Percentiles rank a stretch among this genome's conserved stretches.
Conservation (phyloP, 2,329 filamentous ascomycete genomes). For the Botrytis medusae region DNA sequence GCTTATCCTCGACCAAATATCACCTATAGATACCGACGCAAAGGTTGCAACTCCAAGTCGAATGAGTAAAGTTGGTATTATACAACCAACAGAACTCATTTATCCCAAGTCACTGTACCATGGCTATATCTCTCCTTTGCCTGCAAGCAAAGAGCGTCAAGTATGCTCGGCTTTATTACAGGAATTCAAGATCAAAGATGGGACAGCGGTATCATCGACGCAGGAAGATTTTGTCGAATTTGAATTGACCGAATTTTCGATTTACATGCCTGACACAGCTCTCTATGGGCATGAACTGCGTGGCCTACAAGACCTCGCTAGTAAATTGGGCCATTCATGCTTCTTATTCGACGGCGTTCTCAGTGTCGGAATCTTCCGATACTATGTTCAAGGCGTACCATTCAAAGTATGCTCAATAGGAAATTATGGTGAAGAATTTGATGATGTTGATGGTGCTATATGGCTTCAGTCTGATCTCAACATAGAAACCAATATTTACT, state of each 20-base stretch:
- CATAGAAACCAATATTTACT: constrained; percentile 55
- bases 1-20: not conserved
- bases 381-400: constrained; percentile 55
- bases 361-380: constrained; percentile 42
- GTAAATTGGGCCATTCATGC: constrained; percentile 39
- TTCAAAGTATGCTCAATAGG: constrained; percentile 64
- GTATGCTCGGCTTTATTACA: constrained; percentile 26
- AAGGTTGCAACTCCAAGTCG: not conserved
- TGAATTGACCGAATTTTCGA: constrained; percentile 55
- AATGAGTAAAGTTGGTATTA: not conserved
- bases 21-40: not conserved
- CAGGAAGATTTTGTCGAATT: constrained; percentile 44
- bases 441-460: constrained; percentile 53
- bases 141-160: constrained; percentile 21
- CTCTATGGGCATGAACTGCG: constrained; percentile 51
- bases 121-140: constrained; percentile 25
- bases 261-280: constrained; percentile 48
- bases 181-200: constrained; percentile 1
- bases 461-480: constrained; percentile 62
- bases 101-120: constrained; percentile 27
- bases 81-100: constrained; percentile 15
- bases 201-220: not conserved
- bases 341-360: constrained; percentile 64
- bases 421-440: constrained; percentile 56
- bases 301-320: constrained; percentile 53